Base-by-base conservation (phyloP, 169 alveolate genomes). In the Eimeria maxima region DNA sequence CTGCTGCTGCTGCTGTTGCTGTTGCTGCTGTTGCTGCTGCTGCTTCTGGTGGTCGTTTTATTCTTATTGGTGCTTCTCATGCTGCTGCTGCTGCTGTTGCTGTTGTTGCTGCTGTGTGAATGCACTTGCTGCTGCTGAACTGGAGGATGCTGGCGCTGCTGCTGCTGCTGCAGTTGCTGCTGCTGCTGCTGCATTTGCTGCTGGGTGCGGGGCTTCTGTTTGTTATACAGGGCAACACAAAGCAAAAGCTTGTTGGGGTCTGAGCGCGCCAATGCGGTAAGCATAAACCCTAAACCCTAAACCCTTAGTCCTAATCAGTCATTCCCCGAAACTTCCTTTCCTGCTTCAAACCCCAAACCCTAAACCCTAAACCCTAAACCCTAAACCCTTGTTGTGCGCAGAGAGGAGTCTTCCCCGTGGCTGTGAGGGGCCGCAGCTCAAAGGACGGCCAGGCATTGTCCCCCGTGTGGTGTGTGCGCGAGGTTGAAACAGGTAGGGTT, bases 401-500 rank as follows among this genome's bases (percentile, higher is more conserved):
- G 90, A 29, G 60, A n/a, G 90, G 90, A 20, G 90, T 80, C 16
- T 80, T 47, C 69, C 90, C 90, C 24, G 90, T 80, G 71, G 47
- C 90, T 2, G 90, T 80, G 71, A 80, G 90, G 71, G 90, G 90
- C 90, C 90, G 90, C 90, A 80, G 90, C 90, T 24, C 42, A 6
- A 90, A 90, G 63, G 22, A 65, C 42, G 47, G 45, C 60, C 89
- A 76, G 53, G 88, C 89, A 6, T 80, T 50, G 27, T 90, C 95
- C 16, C 88, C 81, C 78, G 95, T 90, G 38, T 90, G 95, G 95
- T 90, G 95, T 45, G 80, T 90, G 47, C 87, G 95, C 7, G 89
- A 76, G 22, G 78, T 90, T 13, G 95, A 90, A 55, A 90, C 95
- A 7, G 95, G 95, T 90, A 71, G 45, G 89, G 86, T 74, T 74